phyloP scores from a whole-genome alignment of 2,329 filamentous ascomycete genomes.

The Clonostachys chloroleuca region DNA sequence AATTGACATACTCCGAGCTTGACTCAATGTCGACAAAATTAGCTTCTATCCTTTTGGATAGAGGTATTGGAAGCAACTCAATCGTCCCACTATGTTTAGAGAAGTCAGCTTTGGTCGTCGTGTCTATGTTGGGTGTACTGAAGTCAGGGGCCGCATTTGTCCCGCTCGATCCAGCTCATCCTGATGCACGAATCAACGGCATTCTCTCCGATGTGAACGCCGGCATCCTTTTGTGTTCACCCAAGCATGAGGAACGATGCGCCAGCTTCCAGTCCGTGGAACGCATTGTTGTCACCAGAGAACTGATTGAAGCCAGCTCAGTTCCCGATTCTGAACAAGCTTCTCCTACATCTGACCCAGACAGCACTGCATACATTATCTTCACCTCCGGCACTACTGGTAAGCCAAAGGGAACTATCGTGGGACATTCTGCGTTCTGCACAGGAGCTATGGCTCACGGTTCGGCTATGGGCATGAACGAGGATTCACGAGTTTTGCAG shows the following conservation, averaged over 20 bases:
- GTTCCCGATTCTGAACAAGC: not conserved
- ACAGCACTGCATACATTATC: conserved; percentile 8
- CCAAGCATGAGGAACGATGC: conserved; percentile 1
- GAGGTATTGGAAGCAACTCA: conserved; percentile 26
- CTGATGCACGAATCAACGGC: conserved; percentile 1
- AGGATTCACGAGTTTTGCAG: conserved; percentile 18
- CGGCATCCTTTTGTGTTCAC: conserved; percentile 1
- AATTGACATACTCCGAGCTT: conserved; percentile 32
- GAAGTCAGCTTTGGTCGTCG: conserved; percentile 39
- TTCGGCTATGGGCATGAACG: conserved; percentile 11
- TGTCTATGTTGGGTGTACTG: conserved; percentile 39
- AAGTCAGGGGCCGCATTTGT: conserved; percentile 35
- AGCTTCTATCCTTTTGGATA: conserved; percentile 20
- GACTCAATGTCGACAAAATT: conserved; percentile 24
- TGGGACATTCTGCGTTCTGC: conserved; percentile 11
- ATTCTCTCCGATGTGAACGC: conserved; percentile 1
- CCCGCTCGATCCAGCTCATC: not conserved
- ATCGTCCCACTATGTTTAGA: conserved; percentile 42
- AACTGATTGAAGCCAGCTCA: not conserved
- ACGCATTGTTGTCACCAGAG: not conserved
- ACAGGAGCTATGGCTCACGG: conserved; percentile 11
- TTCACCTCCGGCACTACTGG: conserved; percentile 16
- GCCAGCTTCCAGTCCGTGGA: not conserved
- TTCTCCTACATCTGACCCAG: not conserved
- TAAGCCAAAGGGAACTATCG: conserved; percentile 11